Conservation (phyloP, 2,329 filamentous ascomycete species). For the Calonectria honghensis region DNA sequence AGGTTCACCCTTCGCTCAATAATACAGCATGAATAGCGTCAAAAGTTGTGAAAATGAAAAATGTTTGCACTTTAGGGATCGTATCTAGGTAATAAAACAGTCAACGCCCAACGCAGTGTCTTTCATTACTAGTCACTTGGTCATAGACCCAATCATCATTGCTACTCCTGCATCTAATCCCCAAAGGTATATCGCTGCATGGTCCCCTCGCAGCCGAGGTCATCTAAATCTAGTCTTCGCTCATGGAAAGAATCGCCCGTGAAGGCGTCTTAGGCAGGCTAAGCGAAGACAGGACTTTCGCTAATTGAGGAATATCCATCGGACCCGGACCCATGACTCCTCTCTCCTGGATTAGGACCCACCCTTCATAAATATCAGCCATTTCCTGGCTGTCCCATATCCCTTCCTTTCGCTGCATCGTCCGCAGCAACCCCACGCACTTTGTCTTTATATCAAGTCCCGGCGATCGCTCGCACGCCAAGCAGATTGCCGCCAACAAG, state of each 20-base stretch:
- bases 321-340: neutral
- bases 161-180: neutral
- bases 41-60: neutral
- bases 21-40: neutral
- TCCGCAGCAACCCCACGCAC: conserved; percentile 10
- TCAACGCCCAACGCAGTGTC: neutral
- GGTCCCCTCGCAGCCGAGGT: too few relatives aligned
- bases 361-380: conserved; percentile 16
- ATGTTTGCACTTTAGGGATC: neutral
- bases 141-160: neutral
- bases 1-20: neutral
- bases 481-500: neutral
- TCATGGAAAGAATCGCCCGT: conserved; percentile 1
- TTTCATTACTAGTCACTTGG: neutral
- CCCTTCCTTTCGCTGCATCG: conserved; percentile 4
- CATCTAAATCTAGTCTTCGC: neutral
- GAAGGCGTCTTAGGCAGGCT: neutral
- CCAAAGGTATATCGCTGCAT: neutral
- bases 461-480: neutral
- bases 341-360: neutral
- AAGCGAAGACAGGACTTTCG: neutral
- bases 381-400: conserved; percentile 23
- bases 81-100: neutral
- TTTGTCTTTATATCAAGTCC: neutral
- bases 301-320: neutral